Evolutionary conservation across 352 stramenopile genomes (phyloP), one percentile per base, ranked within the genome.

Genomic region (Pythium phragmitis): DNA sequence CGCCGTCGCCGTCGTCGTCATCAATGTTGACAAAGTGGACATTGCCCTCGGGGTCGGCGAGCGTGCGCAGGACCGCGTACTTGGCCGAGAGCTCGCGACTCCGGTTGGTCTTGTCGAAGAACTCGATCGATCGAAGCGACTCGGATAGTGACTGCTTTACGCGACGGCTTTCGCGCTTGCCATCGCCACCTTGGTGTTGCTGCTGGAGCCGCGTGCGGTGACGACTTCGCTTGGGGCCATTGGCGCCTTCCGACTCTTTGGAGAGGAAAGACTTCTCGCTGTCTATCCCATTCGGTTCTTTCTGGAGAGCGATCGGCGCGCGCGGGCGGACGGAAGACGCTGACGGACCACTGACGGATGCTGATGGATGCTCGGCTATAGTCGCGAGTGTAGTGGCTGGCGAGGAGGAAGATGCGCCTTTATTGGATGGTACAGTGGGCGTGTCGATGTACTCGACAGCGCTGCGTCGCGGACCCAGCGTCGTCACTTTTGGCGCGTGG

Each of bases 21-120:
- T 88, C 81, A 23, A 91, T 91, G 60, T 91, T 91, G 19, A 91
- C 81, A 55, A 91, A 91, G 67, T 91, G 81, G 0, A 91, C 76
- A 39, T 91, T 91, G 17, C 80, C 81, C 74, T 84, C 81, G 26
- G 81, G 81, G n/a, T 88, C 81, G 16, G 74, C 77, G 2, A 77
- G 65, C 6, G 79, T 79, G 13, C 77, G 76, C 77, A 84, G 85
- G 23, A 88, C 74, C 3, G 79, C 80, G 51, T 73, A 79, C 59
- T 86, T 87, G 48, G 72, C 70, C 23, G 71, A 77, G 12, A 91
- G 72, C 58, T 91, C 81, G 11, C 81, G 76, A 57, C 81, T 88
- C 5, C 77, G 74, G 58, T 88, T 91, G 33, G 79, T 91, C 62
- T 82, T 85, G 53, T 88, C 81, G 52, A 88, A 91, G 63, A 88